Evolutionary conservation across 768 basidiomycete species (phyloP), one percentile per base, ranked within the genome.

Genomic region (Tricholomella constricta): DNA sequence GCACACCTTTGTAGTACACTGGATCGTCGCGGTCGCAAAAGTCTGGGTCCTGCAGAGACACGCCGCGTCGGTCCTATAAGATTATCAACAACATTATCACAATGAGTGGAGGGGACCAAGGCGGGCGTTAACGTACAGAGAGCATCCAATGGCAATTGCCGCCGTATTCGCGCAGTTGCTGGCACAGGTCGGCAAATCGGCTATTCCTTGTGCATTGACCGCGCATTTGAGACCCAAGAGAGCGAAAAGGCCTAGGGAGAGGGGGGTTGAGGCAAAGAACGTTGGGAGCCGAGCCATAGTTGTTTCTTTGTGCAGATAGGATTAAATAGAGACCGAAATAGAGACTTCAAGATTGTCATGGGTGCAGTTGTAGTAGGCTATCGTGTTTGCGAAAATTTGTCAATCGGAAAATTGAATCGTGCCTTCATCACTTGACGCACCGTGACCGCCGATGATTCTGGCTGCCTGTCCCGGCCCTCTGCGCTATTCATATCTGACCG

Each of bases 261-360:
- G 20, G 11, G 41, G 44, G 3, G 2, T 20, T 25, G 42, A 20
- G 15, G 52, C 4, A 42, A 47, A n/a, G 46, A 54, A 23, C 34
- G 40, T 35, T 19, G 45, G 23, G 45, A 45, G 38, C 23, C 52
- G 45, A 54, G 52, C 45, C 51, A 52, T 54, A 7, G 37, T 3
- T 42, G 38, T 35, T 4, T 42, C 41, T 20, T 31, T 17, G 19
- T 2, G 27, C 3, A 12, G 43, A 6, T 12, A 11, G 43, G 29
- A 34, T 17, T 45, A 12, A 45, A 22, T 20, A 45, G 29, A 31
- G 44, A n/a, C n/a, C n/a, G n/a, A n/a, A n/a, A n/a, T n/a, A n/a
- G n/a, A 40, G 20, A 7, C 20, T 11, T 15, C 5, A 40, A 2
- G 20, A 22, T 12, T 9, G 20, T 3, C 41, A 42, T 42, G 12